Base-by-base conservation (phyloP, 345 rosid species). In the Dipteronia sinensis region DNA sequence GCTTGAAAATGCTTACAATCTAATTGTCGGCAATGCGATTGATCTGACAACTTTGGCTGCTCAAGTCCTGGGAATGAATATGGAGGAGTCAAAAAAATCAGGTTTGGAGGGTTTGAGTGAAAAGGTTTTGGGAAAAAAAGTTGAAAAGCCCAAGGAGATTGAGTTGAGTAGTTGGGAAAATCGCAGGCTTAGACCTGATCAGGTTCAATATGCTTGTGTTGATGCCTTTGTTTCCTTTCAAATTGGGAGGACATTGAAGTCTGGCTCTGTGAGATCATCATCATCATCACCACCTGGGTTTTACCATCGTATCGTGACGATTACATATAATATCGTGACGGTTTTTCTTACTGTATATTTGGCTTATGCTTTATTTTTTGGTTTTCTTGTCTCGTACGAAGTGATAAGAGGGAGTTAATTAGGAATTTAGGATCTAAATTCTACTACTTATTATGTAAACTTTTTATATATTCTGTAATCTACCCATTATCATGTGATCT, bases 151-250 rank as follows among this genome's bases (percentile, higher is more conserved):
- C 1, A 82, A 81, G 78, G 62, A 51, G 67, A 71, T 86, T 13
- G 17, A 79, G 40, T 19, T 46, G 83, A 84, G 89, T 65, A 69
- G 82, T 71, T 84, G 91, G 89, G 91, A 84, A 69, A 34, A 69
- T 34, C 7, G 7, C 42, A 78, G 83, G 81, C 80, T 88, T 55
- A 79, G 69, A 13, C 22, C 42, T 56, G 73, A n/a, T 75, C 91
- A 88, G 81, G 86, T 88, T 27, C 77, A 83, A 69, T 88, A 86
- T 75, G 91, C 91, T 67, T 82, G 86, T 73, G 65, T 86, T 29
- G 89, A 86, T 74, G 88, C 89, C 9, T 86, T 82, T 61, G 22
- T 83, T 44, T 75, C 83, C 31, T 86, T 2, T 53, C 73, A 79
- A 78, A 81, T 86, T 74, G 87, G 80, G 4, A 70, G 40, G 72